Base-by-base conservation (phyloP, 305 asterid species). In the Rubia peregrina region DNA sequence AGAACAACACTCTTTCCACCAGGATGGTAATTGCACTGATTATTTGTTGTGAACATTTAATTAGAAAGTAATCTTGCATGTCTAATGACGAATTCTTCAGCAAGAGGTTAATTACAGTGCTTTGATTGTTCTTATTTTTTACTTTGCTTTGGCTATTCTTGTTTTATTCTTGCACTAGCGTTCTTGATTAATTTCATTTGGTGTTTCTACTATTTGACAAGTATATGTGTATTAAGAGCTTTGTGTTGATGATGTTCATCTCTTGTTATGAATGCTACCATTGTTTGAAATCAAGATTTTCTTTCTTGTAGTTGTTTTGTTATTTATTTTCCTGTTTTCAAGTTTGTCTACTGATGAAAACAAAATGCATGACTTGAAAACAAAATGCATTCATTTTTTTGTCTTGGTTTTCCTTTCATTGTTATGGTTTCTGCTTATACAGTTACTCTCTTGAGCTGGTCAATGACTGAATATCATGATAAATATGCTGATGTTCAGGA, bases 1-100 rank as follows among this genome's bases (percentile, higher is more conserved):
- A 83, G 65, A 82, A 70, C 60, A 84, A 90, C 79, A 88, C 96
- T 60, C 70, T 88, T 43, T 80, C 98, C 61, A 91, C 98, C 9
- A 87, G 94, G 79, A 81, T 89, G 80, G 98, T 91, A 61, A 79
- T 95, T 56, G 8, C 53, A 78, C 16, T 59, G 22, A 19, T 17
- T 36, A 30, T 30, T 6, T 56, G 0, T 3, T 44, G 14, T 49
- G 17, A 5, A 16, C 56, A 49, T 49, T 49, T 51, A 21, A 51
- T 51, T 51, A 5, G 9, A 51, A 30, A 51, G 57, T 51, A 17
- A 16, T 51, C n/a, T n/a, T n/a, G n/a, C n/a, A n/a, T n/a, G n/a
- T n/a, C n/a, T n/a, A n/a, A n/a, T n/a, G n/a, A n/a, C n/a, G n/a
- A n/a, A n/a, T n/a, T n/a, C n/a, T n/a, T n/a, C n/a, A n/a, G n/a